A percentile compares a stretch with the other conserved stretches of the same genome.
Conservation (phyloP, 257 asterid species). For the Nicotiana noctiflora region DNA sequence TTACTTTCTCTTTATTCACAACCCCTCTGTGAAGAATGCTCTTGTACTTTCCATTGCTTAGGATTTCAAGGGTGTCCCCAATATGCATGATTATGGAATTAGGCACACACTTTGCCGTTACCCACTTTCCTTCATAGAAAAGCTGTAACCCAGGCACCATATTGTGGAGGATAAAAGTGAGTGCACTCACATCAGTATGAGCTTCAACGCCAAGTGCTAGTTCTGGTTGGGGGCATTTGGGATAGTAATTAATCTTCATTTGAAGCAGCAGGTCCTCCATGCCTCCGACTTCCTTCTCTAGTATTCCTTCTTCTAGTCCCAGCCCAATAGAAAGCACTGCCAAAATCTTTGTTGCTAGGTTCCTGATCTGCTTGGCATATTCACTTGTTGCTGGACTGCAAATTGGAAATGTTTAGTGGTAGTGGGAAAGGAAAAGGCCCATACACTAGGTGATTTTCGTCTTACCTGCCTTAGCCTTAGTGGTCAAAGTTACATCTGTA, state of each 20-base stretch:
- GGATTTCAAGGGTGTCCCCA: slow-evolving; percentile 80
- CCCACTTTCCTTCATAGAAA: slow-evolving; percentile 67
- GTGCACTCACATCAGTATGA: slow-evolving; percentile 83
- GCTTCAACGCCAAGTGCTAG: slow-evolving; percentile 92
- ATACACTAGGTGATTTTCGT: too few species aligned
- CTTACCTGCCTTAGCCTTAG: neutral
- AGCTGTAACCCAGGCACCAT: slow-evolving; percentile 91
- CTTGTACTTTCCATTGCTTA: slow-evolving; percentile 78
- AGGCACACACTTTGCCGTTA: slow-evolving; percentile 86
- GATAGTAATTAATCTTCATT: slow-evolving; percentile 82
- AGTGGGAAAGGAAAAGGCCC: neutral
- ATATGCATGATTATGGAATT: slow-evolving; percentile 80
- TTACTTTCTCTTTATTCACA: slow-evolving; percentile 71
- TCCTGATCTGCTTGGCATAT: slow-evolving; percentile 56
- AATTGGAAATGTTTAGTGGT: neutral
- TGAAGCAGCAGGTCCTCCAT: slow-evolving; percentile 64
- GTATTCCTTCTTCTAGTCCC: slow-evolving; percentile 54
- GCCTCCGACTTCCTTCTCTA: slow-evolving; percentile 83
- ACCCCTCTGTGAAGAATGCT: slow-evolving; percentile 79
- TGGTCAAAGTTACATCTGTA: neutral
- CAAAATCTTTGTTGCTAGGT: slow-evolving; percentile 52
- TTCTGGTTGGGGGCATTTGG: slow-evolving; percentile 92
- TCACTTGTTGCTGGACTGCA: slow-evolving; percentile 55
- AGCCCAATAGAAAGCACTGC: slow-evolving; percentile 57
- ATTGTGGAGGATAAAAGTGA: slow-evolving; percentile 92